Evolutionary conservation across 2,329 filamentous ascomycete genomes (phyloP).

Genomic region (Daldinia sp.): DNA sequence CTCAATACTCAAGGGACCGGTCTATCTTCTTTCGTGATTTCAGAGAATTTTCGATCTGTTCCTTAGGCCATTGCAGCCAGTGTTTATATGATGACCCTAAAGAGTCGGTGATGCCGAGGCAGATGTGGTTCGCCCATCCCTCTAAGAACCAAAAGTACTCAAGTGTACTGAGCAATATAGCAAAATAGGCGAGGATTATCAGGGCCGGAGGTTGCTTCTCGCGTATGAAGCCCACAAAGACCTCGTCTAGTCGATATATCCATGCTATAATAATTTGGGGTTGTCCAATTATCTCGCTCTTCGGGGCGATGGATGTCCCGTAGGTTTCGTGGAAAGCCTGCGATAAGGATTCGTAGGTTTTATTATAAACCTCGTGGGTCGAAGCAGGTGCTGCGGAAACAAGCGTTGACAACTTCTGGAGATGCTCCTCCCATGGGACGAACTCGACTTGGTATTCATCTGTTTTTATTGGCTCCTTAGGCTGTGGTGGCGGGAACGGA

Average conservation of each 20-base stretch:
- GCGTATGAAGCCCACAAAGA: not conserved
- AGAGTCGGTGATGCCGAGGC: slow-evolving; percentile 2
- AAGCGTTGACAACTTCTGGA: not conserved
- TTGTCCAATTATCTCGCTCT: not conserved
- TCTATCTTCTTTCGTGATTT: not conserved
- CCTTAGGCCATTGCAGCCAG: not conserved
- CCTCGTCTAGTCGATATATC: not conserved
- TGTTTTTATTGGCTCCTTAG: not conserved
- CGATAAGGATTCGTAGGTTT: not conserved
- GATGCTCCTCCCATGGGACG: not conserved
- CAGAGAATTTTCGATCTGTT: not conserved
- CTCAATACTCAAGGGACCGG: not conserved
- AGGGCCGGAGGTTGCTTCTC: slow-evolving; percentile 5
- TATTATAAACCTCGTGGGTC: not conserved
- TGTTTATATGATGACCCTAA: slow-evolving; percentile 1
- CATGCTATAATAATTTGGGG: not conserved
- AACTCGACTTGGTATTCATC: not conserved
- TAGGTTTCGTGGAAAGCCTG: slow-evolving; percentile 3
- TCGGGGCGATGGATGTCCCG: not conserved
- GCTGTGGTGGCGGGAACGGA: not conserved
- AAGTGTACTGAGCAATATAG: slow-evolving; percentile 15
- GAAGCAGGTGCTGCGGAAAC: not conserved
- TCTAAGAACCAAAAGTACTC: slow-evolving; percentile 21
- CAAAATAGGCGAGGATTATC: slow-evolving; percentile 12
- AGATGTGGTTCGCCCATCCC: slow-evolving; percentile 27